phyloP scores from a whole-genome alignment of 257 asterid species.

The Jacaranda mimosifolia region DNA sequence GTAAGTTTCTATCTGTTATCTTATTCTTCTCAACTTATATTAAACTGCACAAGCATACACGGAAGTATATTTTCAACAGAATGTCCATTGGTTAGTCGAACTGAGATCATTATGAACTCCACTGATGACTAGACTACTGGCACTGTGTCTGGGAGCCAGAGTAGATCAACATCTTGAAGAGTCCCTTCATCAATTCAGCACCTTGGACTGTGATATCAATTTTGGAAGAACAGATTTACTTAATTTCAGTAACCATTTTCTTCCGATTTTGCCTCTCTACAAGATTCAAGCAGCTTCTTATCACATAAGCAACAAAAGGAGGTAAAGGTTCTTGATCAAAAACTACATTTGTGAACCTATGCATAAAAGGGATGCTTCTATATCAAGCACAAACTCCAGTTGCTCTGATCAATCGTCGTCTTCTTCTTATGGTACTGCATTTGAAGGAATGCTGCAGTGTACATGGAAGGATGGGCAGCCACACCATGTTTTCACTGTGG shows the following conservation, averaged over 20 bases:
- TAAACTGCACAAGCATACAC: no score
- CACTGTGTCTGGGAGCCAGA: slow-evolving; percentile 56
- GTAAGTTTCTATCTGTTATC: no score
- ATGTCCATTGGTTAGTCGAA: no score
- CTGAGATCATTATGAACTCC: slow-evolving; percentile 47
- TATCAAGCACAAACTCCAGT: slow-evolving; percentile 65
- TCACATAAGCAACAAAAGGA: slow-evolving; percentile 44
- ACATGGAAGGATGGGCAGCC: slow-evolving; percentile 81
- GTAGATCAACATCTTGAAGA: slow-evolving; percentile 71
- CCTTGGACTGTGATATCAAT: slow-evolving; percentile 32
- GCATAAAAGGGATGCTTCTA: slow-evolving; percentile 61
- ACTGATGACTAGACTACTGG: slow-evolving; percentile 53
- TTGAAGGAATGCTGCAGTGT: slow-evolving; percentile 84
- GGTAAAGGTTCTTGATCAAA: slow-evolving; percentile 37
- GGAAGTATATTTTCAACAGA: no score
- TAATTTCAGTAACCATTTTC: slow-evolving; percentile 31
- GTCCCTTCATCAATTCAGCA: slow-evolving; percentile 59
- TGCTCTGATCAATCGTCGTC: slow-evolving; percentile 54
- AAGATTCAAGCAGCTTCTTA: slow-evolving; percentile 30
- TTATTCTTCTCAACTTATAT: no score
- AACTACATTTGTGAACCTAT: slow-evolving; percentile 36
- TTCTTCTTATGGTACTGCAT: not conserved
- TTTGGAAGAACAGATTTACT: slow-evolving; percentile 33
- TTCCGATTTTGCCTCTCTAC: slow-evolving; percentile 44
- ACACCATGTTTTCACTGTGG: slow-evolving; percentile 65